Conservation (phyloP, 768 basidiomycete species). For the Tulasnella sp. region DNA sequence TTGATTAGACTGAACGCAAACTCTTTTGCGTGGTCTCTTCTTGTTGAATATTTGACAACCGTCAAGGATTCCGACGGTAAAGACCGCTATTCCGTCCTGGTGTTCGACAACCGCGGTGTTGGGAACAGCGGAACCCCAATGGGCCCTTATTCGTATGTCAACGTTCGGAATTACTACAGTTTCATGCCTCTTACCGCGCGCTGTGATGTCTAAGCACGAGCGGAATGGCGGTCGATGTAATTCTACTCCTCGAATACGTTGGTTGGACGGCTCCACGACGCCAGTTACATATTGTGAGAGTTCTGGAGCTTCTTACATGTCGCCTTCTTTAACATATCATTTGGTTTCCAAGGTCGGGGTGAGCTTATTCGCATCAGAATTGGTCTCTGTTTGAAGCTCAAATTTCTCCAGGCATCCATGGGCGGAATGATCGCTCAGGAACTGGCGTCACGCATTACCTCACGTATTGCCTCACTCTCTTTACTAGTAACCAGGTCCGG, state of each 20-base stretch:
- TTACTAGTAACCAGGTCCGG: slow-evolving; percentile 74
- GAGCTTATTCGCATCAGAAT: neutral
- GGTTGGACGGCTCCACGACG: slow-evolving; percentile 65
- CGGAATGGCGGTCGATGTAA: slow-evolving; percentile 75
- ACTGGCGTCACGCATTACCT: slow-evolving; percentile 64
- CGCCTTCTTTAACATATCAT: neutral
- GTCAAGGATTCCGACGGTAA: slow-evolving; percentile 37
- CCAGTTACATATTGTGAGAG: slow-evolving; percentile 71
- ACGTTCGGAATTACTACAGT: slow-evolving; percentile 7
- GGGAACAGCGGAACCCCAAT: slow-evolving; percentile 71
- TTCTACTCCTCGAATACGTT: slow-evolving; percentile 68
- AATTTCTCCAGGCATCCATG: slow-evolving; percentile 52
- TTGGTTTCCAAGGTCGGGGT: slow-evolving; percentile 25
- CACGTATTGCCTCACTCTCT: slow-evolving; percentile 67
- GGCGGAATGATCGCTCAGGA: slow-evolving; percentile 90
- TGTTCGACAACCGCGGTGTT: slow-evolving; percentile 85
- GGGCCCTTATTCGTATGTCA: slow-evolving; percentile 75
- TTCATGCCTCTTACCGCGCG: slow-evolving; percentile 32
- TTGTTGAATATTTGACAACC: slow-evolving; percentile 67
- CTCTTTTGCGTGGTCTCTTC: slow-evolving; percentile 64
- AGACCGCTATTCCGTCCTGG: slow-evolving; percentile 61
- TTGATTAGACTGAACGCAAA: slow-evolving; percentile 54
- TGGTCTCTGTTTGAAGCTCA: neutral
- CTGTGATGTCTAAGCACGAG: slow-evolving; percentile 55
- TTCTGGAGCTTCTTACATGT: neutral